Base-by-base conservation (phyloP, 2,329 filamentous ascomycete genomes). In the Fusarium phyllophilum region DNA sequence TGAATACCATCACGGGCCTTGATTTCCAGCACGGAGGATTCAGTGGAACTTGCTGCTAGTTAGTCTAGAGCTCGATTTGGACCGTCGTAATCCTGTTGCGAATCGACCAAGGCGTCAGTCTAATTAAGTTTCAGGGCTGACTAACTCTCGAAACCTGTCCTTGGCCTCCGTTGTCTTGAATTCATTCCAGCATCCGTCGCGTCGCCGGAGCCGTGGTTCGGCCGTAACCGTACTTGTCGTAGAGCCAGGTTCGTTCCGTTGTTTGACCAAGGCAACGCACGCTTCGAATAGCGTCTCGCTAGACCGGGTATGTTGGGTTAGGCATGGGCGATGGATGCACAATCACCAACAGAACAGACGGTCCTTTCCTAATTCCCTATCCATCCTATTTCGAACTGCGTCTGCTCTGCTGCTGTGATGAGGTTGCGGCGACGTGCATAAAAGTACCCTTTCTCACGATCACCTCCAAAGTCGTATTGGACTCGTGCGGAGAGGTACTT, bases 401-500 rank as follows among this genome's bases (percentile, higher is more conserved):
- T 55, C 51, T 55, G 41, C 29, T 51, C 48, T 51, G 42, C 31
- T 64, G 58, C 20, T 64, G 58, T 70, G 66, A 64, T 70, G 48
- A 39, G 52, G 52, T 66, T 58, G 52, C 52, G 44, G 52, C 62
- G 22, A 34, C 33, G 41, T 70, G 67, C 67, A 70, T 71, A 31
- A 33, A 70, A 46, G 68, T 71, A 71, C 62, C 36, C 20, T 54
- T 55, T 55, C 29, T 36, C 33, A 29, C 34, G 24, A 29, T 31
- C 38, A 18, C 46, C 54, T 36, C 45, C n/a, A 63, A 63, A 51
- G 41, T 52, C 44, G 24, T 39, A 39, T 33, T 60, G 44, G 42
- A 68, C 38, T 26, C 18, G 52, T 72, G 69, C 64, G 61, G 62
- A 70, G 72, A 74, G 71, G 67, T 60, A 57, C 66, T 46, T 54